A percentile compares a stretch with the other conserved stretches of the same genome.
These are phyloP conservation scores for Fusarium subtropicale DNA, from an alignment of 2,329 filamentous ascomycete species.

Conservation along the genomic window DNA sequence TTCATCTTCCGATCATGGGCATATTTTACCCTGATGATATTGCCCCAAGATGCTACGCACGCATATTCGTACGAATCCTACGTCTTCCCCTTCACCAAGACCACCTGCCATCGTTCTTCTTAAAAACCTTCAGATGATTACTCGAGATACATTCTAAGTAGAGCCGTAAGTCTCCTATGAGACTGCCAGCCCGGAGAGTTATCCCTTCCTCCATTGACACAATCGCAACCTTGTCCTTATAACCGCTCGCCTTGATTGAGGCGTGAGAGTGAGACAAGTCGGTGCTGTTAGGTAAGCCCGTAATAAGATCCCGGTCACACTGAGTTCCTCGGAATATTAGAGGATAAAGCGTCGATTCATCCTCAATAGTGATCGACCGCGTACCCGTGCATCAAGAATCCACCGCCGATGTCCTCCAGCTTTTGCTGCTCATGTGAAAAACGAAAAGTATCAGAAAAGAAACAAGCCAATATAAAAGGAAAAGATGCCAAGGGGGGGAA, in stretches of 20 bases:
- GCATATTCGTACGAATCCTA: constrained; percentile 37
- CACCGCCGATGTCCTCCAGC: constrained; percentile 42
- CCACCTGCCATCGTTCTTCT: constrained; percentile 45
- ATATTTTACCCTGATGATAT: constrained; percentile 22
- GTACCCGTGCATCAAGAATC: constrained; percentile 37
- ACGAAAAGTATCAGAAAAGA: constrained; percentile 37
- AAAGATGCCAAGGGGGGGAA: constrained; percentile 12
- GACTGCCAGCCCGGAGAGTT: constrained; percentile 29
- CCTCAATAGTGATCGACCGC: constrained; percentile 37
- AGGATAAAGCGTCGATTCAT: constrained; percentile 40
- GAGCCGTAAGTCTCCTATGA: constrained; percentile 38
- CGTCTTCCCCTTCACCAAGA: constrained; percentile 43
- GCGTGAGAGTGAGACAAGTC: constrained; percentile 28
- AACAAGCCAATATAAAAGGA: constrained; percentile 40
- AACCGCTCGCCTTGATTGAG: constrained; percentile 33
- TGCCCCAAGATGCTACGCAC: constrained; percentile 40
- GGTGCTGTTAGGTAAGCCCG: constrained; percentile 35
- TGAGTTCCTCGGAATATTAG: constrained; percentile 39
- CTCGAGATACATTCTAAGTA: constrained; percentile 50
- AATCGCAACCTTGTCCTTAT: constrained; percentile 40
- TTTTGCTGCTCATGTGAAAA: constrained; percentile 44
- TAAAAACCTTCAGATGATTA: constrained; percentile 48
- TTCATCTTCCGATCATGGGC: constrained; percentile 25
- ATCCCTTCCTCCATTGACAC: constrained; percentile 33
- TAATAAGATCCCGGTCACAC: constrained; percentile 32